phyloP scores from a whole-genome alignment of 805 yeast genomes.

The Saccharomycopsis selenospora region DNA sequence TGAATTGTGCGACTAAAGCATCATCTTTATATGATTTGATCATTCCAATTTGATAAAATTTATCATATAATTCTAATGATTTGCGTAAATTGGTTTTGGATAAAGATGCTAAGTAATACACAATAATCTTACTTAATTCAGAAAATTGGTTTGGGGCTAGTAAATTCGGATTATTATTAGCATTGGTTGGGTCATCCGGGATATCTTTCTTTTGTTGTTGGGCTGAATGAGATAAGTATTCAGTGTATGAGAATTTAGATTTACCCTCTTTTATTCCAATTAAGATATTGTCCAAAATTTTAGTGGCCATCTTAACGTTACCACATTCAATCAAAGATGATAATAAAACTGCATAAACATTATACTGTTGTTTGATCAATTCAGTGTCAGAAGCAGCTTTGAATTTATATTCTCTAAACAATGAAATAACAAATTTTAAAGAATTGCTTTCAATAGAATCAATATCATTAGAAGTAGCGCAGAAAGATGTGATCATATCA shows the following conservation, averaged over 20 bases:
- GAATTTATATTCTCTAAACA: constrained; percentile 15
- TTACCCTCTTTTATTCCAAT: constrained; percentile 6
- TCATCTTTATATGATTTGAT: constrained; percentile 1
- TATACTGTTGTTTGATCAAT: constrained; percentile 12
- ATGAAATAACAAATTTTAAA: constrained; percentile 6
- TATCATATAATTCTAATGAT: constrained; percentile 10
- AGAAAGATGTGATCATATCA: neutral
- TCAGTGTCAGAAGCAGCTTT: neutral
- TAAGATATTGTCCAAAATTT: constrained; percentile 17
- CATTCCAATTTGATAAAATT: constrained; percentile 12
- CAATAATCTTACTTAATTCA: constrained; percentile 11
- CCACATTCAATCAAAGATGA: constrained; percentile 15
- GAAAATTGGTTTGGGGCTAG: constrained; percentile 4
- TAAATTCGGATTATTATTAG: neutral
- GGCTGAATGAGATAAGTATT: neutral
- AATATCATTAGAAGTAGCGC: neutral
- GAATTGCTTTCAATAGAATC: neutral
- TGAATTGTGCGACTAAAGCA: constrained; percentile 3
- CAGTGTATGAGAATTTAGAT: neutral
- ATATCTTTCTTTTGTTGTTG: neutral
- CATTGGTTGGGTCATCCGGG: neutral
- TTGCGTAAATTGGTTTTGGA: constrained; percentile 6
- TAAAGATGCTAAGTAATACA: constrained; percentile 14
- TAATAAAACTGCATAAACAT: constrained; percentile 17
- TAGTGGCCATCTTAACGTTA: constrained; percentile 14